A percentile compares a stretch with the other conserved stretches of the same genome.
Evolutionary conservation across 2,329 filamentous ascomycete species (phyloP).

Genomic region (Colletotrichum filicis): DNA sequence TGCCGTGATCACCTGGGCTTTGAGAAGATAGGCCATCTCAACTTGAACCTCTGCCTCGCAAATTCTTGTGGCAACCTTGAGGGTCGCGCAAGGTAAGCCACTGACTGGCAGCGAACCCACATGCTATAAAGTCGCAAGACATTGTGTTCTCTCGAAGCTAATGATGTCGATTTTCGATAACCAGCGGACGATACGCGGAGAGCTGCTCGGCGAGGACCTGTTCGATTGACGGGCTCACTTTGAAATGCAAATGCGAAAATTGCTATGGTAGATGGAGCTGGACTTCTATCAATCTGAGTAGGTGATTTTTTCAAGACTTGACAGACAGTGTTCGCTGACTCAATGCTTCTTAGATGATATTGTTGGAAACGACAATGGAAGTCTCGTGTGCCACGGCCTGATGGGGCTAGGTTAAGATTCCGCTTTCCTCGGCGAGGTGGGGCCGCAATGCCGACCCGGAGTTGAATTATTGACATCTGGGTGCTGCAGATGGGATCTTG

Average conservation of each 20-base stretch:
- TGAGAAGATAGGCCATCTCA: not conserved
- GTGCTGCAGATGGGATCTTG: too few species aligned
- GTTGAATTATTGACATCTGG: too few species aligned
- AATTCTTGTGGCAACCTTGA: not conserved
- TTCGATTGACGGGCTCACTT: not conserved
- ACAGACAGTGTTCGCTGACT: not conserved
- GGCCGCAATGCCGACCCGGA: too few species aligned
- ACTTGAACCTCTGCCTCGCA: not conserved
- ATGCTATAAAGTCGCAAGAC: not conserved
- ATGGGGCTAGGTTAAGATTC: not conserved
- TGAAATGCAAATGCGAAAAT: not conserved
- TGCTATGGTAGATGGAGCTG: not conserved
- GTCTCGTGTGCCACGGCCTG: not conserved
- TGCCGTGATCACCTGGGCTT: not conserved
- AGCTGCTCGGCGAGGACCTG: not conserved
- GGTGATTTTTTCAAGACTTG: not conserved
- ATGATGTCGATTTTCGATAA: rapidly evolving
- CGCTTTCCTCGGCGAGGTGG: not conserved
- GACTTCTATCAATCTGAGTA: not conserved
- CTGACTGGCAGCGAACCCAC: not conserved
- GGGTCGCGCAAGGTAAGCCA: not conserved
- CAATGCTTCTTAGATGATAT: not conserved
- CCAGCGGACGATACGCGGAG: not conserved
- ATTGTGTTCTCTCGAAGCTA: not conserved
- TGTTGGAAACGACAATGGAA: not conserved